These are phyloP conservation scores for Globisporangium radiosum DNA, from an alignment of 352 stramenopile genomes.

Conservation along the genomic window DNA sequence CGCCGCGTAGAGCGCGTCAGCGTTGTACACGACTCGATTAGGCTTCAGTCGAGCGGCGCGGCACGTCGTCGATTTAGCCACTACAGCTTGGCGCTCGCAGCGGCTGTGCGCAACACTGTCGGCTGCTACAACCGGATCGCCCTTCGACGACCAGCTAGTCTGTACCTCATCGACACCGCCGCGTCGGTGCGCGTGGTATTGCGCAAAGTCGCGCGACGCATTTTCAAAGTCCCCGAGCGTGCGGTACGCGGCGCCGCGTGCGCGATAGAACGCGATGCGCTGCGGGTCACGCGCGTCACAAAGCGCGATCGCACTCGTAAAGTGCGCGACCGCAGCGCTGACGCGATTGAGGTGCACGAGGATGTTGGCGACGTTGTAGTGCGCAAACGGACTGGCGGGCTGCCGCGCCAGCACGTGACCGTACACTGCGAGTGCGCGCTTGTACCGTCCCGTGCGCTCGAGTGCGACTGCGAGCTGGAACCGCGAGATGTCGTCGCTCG, in stretches of 20 bases:
- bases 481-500: conserved; percentile 10
- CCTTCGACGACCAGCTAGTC: neutral
- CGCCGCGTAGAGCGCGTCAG: conserved; percentile 12
- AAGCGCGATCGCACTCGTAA: conserved; percentile 35
- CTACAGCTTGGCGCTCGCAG: too few relatives aligned
- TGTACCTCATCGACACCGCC: neutral
- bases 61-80: too few relatives aligned
- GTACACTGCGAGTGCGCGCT: conserved; percentile 28
- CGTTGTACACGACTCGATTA: conserved; percentile 10
- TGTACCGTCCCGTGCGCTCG: conserved; percentile 33
- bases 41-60: neutral
- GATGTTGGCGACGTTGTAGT: conserved; percentile 56
- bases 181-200: conserved; percentile 8
- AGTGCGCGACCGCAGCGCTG: conserved; percentile 35
- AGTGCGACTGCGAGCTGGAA: conserved; percentile 50
- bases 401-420: conserved; percentile 20
- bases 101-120: too few relatives aligned
- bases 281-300: conserved; percentile 7
- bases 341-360: conserved; percentile 32
- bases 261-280: conserved; percentile 31
- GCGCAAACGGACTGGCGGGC: conserved; percentile 26
- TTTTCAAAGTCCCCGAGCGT: conserved; percentile 57
- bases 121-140: too few relatives aligned
- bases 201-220: conserved; percentile 45
- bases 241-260: conserved; percentile 47